phyloP scores from a whole-genome alignment of 2,329 filamentous ascomycete genomes.

The Fusarium floridanum region DNA sequence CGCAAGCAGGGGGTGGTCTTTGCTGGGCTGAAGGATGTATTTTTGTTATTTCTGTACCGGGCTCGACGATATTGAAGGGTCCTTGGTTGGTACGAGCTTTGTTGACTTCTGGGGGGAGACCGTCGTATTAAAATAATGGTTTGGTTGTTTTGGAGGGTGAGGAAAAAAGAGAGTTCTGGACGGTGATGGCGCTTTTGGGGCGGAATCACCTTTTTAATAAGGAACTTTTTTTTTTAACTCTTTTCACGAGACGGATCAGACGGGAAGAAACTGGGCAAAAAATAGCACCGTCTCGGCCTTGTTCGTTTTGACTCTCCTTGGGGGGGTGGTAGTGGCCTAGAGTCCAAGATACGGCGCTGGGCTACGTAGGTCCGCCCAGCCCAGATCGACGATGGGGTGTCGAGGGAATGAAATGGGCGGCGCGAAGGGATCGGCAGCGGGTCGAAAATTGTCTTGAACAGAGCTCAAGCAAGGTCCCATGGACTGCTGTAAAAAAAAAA shows the following conservation, averaged over 20 bases:
- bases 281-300: conserved; percentile 15
- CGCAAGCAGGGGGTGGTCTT: too few relatives aligned
- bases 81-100: conserved; percentile 2
- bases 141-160: not conserved
- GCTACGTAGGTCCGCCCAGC: conserved; percentile 24
- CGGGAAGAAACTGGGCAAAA: conserved; percentile 24
- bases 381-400: conserved; percentile 36
- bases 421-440: conserved; percentile 37
- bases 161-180: conserved; percentile 15
- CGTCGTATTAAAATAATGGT: not conserved
- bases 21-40: too few relatives aligned
- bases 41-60: too few relatives aligned
- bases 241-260: not conserved
- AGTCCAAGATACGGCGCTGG: conserved; percentile 5
- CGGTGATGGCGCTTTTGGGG: conserved; percentile 5
- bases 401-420: conserved; percentile 17
- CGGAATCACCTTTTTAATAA: conserved; percentile 25
- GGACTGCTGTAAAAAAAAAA: conserved; percentile 12
- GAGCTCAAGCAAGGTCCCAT: conserved; percentile 15
- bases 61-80: conserved; percentile 12
- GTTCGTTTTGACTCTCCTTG: not conserved
- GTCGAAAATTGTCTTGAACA: conserved; percentile 7
- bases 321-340: not conserved
- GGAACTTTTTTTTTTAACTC: not conserved
- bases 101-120: not conserved